phyloP scores from a whole-genome alignment of 306 rosid genomes.

The Prinsepia uniflora region DNA sequence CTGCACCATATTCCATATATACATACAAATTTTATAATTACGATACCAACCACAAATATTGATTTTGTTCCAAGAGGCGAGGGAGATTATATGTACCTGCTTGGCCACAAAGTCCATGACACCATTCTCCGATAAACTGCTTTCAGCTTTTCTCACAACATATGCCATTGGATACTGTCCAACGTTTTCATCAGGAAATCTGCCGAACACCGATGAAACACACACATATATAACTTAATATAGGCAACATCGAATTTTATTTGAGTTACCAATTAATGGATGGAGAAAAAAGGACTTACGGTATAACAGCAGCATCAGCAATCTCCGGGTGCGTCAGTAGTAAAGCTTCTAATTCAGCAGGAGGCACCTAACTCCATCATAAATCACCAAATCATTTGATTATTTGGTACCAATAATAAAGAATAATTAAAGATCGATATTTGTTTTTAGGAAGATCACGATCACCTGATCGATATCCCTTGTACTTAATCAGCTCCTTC shows the following conservation, averaged over 20 bases:
- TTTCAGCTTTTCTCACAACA: slow-evolving; percentile 63
- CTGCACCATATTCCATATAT: slow-evolving; percentile 2
- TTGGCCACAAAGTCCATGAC: slow-evolving; percentile 66
- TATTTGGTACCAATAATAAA: too few relatives aligned
- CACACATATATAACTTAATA: too few relatives aligned
- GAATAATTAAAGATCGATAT: too few relatives aligned
- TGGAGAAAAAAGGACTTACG: slow-evolving; percentile 44
- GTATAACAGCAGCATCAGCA: slow-evolving; percentile 88
- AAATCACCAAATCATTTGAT: too few relatives aligned
- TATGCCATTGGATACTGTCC: slow-evolving; percentile 92
- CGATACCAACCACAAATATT: too few relatives aligned
- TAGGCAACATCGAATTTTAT: too few relatives aligned
- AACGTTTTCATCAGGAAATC: slow-evolving; percentile 78
- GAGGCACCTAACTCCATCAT: slow-evolving; percentile 54
- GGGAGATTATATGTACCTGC: slow-evolving; percentile 13
- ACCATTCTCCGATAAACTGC: slow-evolving; percentile 42
- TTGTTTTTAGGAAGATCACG: too few relatives aligned
- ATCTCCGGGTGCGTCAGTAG: slow-evolving; percentile 68
- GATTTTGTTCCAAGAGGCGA: too few relatives aligned
- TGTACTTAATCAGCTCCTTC: slow-evolving; percentile 90
- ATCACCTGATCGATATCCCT: slow-evolving; percentile 91
- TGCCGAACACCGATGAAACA: slow-evolving; percentile 15
- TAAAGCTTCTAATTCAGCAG: slow-evolving; percentile 91
- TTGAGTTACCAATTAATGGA: too few relatives aligned
- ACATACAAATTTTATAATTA: too few relatives aligned